Evolutionary conservation across 371 early-diverging fungal species (phyloP), one percentile per base, ranked within the genome.

Genomic region (Actinomucor elegans): DNA sequence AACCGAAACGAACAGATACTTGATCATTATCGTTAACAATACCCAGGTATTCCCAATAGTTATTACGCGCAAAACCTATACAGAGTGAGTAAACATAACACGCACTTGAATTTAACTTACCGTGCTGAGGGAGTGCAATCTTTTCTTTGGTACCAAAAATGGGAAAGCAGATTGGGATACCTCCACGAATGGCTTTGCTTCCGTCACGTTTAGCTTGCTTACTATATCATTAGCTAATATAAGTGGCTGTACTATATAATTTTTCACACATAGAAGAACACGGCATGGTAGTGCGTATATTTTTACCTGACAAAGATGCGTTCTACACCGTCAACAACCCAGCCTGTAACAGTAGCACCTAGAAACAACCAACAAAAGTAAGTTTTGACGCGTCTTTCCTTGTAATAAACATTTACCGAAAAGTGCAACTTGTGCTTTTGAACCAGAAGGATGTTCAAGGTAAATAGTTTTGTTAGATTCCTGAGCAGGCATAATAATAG

Each of bases 21-120:
- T 84, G 82, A 18, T 67, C 65, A 26, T 79, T 82, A 37, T 88
- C 81, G 26, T 72, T 80, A 3, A 71, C 62, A 37, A 82, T 59
- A 14, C 78, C 83, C 34, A 79, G 48, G 33, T 79, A 82, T 55
- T 84, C 75, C 91, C 93, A 94, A 34, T 55, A 67, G 12, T 80
- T 73, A 34, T 80, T 86, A 54, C 94, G 80, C 8, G 96, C 96
- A 69, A 96, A 94, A 1, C 97, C 98, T 79, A 83, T 83, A 53
- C 83, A 83, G 34, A 41, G n/a, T n/a, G n/a, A n/a, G n/a, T n/a
- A n/a, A n/a, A n/a, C n/a, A n/a, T n/a, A n/a, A n/a, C n/a, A 31
- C n/a, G 3, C n/a, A 17, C 4, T 18, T 40, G 8, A 41, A 32
- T 40, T 6, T 18, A 10, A 32, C 34, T 59, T 75, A 80, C 84